Base-by-base conservation (phyloP, 768 basidiomycete species). In the Leccinum longicurvipes region DNA sequence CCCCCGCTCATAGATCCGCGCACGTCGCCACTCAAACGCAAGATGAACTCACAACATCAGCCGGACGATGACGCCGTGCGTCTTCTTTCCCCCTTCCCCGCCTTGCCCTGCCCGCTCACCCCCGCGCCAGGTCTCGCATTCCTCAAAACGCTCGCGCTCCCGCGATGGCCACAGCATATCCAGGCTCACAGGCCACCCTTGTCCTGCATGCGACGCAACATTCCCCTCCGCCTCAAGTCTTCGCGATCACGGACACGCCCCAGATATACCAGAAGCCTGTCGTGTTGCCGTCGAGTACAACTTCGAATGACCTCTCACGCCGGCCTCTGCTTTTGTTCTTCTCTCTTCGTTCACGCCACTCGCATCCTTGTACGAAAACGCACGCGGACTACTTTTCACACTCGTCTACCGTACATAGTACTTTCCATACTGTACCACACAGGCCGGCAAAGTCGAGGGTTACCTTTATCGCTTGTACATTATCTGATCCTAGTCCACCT, bases 271-370 rank as follows among this genome's bases (percentile, higher is more conserved):
- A 64, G 86, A 88, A 64, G 89, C 88, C 7, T 91, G 89, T 64
- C 80, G 79, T 55, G 79, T 79, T 50, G 88, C 88, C 11, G 88
- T 89, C 64, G 82, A 85, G 60, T 91, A 91, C 69, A 81, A 82
- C 23, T 82, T 90, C 55, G 89, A 91, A 68, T 76, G 59, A 73
- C 47, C 10, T 48, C 31, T 27, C 46, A 36, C 47, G 6, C 39
- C 23, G 29, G 1, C 4, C 28, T 8, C 28, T 34, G 2, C 24
- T 17, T 44, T 17, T 34, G 12, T 8, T 29, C 21, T 44, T 39
- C 34, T 51, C 47, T 51, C 39, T 39, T 47, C 52, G 67, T 62
- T 51, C 44, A 59, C 50, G 31, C 36, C 67, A 69, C 60, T 60
- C 8, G 59, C 58, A 65, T 65, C 51, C 52, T 54, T 67, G 62